Evolutionary conservation across 2,329 filamentous ascomycete species (phyloP).

Genomic region (Xylariomycetidae sp.): DNA sequence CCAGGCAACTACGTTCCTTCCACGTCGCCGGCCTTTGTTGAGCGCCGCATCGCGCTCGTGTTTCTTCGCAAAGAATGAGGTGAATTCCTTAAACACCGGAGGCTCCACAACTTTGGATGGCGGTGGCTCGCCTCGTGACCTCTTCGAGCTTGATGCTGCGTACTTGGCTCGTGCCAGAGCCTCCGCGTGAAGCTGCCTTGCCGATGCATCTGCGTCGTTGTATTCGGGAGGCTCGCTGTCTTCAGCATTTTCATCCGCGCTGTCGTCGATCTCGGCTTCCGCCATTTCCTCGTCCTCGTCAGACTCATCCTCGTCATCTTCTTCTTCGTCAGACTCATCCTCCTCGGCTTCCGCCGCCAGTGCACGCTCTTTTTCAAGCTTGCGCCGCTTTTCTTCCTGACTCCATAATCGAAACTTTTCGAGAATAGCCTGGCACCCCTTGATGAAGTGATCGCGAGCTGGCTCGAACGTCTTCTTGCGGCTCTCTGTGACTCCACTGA

Average conservation of each 20-base stretch:
- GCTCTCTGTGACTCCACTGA: constrained; percentile 76
- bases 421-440: constrained; percentile 72
- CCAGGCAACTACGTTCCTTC: constrained; percentile 70
- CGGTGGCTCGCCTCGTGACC: constrained; percentile 19
- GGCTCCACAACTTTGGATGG: constrained; percentile 28
- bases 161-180: constrained; percentile 34
- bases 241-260: constrained; percentile 30
- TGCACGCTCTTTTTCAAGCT: constrained; percentile 66
- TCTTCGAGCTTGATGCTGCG: constrained; percentile 17
- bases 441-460: constrained; percentile 78
- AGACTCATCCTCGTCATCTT: constrained; percentile 20
- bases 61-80: constrained; percentile 78
- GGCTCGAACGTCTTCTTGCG: constrained; percentile 83
- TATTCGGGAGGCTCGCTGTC: constrained; percentile 52
- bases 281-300: constrained; percentile 21
- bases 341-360: constrained; percentile 44
- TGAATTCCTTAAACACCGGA: constrained; percentile 56
- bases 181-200: constrained; percentile 71
- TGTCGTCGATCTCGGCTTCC: constrained; percentile 24
- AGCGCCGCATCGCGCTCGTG: constrained; percentile 76
- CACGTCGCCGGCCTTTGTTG: constrained; percentile 63
- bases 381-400: constrained; percentile 79
- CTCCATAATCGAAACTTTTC: constrained; percentile 87
- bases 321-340: constrained; percentile 27
- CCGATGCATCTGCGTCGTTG: constrained; percentile 64